Conservation (phyloP, 2,329 filamentous ascomycete species). For the Penicillium italicum region DNA sequence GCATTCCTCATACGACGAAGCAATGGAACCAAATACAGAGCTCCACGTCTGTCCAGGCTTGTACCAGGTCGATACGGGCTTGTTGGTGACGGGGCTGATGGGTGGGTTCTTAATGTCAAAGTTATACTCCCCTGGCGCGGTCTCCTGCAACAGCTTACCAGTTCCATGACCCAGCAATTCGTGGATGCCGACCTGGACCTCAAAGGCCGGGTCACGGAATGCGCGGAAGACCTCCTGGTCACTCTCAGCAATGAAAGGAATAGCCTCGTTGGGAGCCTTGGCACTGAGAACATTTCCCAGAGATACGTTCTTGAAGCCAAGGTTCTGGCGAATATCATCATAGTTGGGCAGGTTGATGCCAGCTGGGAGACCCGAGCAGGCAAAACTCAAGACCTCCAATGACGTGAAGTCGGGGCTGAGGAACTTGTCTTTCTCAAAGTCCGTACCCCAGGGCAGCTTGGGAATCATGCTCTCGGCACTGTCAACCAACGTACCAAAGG, state of each 20-base stretch:
- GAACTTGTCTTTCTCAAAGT: conserved; percentile 97
- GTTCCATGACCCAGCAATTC: conserved; percentile 87
- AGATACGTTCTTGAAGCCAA: conserved; percentile 70
- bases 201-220: conserved; percentile 82
- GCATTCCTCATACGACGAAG: conserved; percentile 90
- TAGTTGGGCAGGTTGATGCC: conserved; percentile 59
- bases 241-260: conserved; percentile 78
- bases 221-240: conserved; percentile 77
- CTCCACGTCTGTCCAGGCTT: conserved; percentile 95
- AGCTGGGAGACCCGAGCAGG: conserved; percentile 59
- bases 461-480: conserved; percentile 80
- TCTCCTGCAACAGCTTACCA: conserved; percentile 90
- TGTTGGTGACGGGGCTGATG: conserved; percentile 70
- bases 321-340: conserved; percentile 57
- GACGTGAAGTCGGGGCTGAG: conserved; percentile 93
- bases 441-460: conserved; percentile 78
- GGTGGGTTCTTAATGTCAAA: conserved; percentile 82
- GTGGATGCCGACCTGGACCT: conserved; percentile 93
- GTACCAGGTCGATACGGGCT: conserved; percentile 82
- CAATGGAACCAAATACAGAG: conserved; percentile 82
- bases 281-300: conserved; percentile 89
- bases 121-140: conserved; percentile 74
- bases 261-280: conserved; percentile 85
- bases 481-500: conserved; percentile 80
- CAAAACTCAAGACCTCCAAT: conserved; percentile 83